Evolutionary conservation across 2,329 filamentous ascomycete species (phyloP).

Genomic region (Beauveria rudraprayagi): DNA sequence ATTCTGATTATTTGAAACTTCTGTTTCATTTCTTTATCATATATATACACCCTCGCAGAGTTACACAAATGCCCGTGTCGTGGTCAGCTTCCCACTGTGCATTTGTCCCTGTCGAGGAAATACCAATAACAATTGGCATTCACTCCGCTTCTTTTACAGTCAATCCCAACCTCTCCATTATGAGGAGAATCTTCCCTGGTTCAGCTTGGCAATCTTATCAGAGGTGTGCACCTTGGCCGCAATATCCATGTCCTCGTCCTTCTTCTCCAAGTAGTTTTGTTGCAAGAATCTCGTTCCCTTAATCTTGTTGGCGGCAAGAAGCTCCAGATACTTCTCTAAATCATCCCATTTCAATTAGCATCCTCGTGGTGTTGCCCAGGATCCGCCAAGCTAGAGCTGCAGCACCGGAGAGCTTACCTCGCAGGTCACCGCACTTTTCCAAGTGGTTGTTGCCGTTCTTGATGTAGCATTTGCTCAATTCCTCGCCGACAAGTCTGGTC

Average conservation of each 20-base stretch:
- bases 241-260: conserved; percentile 31
- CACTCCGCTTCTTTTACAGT: background rate
- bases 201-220: conserved; percentile 32
- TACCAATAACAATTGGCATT: conserved; percentile 1
- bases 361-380: background rate
- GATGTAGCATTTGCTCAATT: conserved; percentile 80
- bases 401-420: conserved; percentile 52
- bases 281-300: conserved; percentile 74
- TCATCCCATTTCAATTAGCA: conserved; percentile 9
- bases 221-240: conserved; percentile 31
- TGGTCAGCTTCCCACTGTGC: background rate
- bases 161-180: conserved; percentile 13
- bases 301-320: conserved; percentile 68
- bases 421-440: conserved; percentile 74
- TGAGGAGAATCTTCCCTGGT: conserved; percentile 26
- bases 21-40: conserved; percentile 22
- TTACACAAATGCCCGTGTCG: conserved; percentile 16
- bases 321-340: conserved; percentile 68
- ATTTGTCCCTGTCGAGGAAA: conserved; percentile 5
- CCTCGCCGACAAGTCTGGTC: conserved; percentile 72
- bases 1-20: conserved; percentile 4
- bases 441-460: conserved; percentile 79
- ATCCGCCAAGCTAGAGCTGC: background rate
- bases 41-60: conserved; percentile 29
- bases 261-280: conserved; percentile 62